phyloP scores from a whole-genome alignment of 768 basidiomycete species.

The Phaeotremella skinneri region DNA sequence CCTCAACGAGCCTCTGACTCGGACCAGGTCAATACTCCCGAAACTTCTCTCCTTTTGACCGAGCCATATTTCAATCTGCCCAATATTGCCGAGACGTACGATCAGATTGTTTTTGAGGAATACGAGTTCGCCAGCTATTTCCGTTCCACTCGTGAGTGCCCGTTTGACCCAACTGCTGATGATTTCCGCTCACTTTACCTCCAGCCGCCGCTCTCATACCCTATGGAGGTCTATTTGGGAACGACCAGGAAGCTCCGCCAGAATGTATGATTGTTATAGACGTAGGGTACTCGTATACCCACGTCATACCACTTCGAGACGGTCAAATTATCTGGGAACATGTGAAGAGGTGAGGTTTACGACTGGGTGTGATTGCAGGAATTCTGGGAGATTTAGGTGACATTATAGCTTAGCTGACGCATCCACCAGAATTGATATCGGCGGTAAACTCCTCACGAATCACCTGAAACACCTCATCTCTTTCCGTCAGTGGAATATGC shows the following conservation, averaged over 20 bases:
- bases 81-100: constrained; percentile 85
- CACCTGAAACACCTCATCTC: constrained; percentile 90
- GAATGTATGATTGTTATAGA: constrained; percentile 83
- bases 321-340: constrained; percentile 74
- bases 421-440: constrained; percentile 75
- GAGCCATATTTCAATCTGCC: constrained; percentile 94
- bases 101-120: constrained; percentile 94
- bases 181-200: constrained; percentile 1
- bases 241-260: constrained; percentile 55
- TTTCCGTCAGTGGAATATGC: constrained; percentile 97
- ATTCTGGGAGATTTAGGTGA: neutral
- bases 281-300: constrained; percentile 90
- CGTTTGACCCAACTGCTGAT: neutral
- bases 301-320: constrained; percentile 77
- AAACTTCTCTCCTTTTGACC: constrained; percentile 76
- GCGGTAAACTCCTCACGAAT: constrained; percentile 92
- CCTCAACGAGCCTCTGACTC: neutral
- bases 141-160: constrained; percentile 70
- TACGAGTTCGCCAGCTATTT: constrained; percentile 85
- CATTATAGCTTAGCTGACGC: constrained; percentile 5
- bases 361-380: neutral
- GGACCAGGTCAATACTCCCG: constrained; percentile 66
- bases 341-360: constrained; percentile 67
- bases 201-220: constrained; percentile 77
- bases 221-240: constrained; percentile 66